phyloP scores from a whole-genome alignment of 225 moss, liverwort and hornwort species.

The Ulota crispa region DNA sequence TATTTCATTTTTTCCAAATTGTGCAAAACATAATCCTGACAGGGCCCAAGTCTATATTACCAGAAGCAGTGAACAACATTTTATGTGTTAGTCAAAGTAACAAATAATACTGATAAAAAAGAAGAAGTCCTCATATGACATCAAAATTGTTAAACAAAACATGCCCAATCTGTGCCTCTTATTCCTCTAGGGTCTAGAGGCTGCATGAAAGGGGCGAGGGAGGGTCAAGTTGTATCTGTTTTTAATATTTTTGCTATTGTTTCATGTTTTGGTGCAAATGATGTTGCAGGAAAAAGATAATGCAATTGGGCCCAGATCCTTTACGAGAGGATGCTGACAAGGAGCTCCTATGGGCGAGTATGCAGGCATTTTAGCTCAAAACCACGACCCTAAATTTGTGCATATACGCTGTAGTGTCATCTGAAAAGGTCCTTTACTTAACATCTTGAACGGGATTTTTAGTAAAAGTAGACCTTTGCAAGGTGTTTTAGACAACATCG shows the following conservation, averaged over 20 bases:
- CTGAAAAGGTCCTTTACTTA: not conserved
- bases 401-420: not conserved
- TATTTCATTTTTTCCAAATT: not conserved
- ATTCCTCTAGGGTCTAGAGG: not conserved
- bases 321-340: slow-evolving; percentile 84
- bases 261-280: slow-evolving; percentile 6
- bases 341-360: slow-evolving; percentile 78
- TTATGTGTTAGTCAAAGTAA: not conserved
- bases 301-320: slow-evolving; percentile 80
- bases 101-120: not conserved
- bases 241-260: not conserved
- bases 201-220: not conserved
- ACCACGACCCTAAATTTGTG: slow-evolving; percentile 23
- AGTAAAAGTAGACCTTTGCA: not conserved
- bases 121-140: not conserved
- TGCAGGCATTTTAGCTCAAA: slow-evolving; percentile 60
- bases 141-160: not conserved
- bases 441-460: not conserved
- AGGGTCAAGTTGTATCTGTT: not conserved
- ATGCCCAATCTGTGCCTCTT: not conserved
- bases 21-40: not conserved
- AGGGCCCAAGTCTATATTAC: not conserved
- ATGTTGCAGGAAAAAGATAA: slow-evolving; percentile 57
- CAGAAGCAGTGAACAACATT: not conserved
- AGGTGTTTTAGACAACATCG: not conserved